Evolutionary conservation across 495 filamentous ascomycete species (phyloP).

Genomic region (Daldinia loculata): DNA sequence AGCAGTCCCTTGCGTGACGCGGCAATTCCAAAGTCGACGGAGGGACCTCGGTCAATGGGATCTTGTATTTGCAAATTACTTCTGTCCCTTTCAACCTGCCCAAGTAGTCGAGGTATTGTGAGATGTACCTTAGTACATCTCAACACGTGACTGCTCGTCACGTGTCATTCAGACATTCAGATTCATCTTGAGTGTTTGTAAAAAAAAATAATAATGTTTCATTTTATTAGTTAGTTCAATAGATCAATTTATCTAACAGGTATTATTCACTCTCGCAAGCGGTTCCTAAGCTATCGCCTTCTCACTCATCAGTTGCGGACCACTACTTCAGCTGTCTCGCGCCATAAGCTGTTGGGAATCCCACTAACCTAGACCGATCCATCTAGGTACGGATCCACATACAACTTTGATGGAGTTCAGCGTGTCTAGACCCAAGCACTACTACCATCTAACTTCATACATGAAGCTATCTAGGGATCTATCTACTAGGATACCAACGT

Average conservation of each 20-base stretch:
- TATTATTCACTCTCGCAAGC: background rate
- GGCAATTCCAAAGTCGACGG: background rate
- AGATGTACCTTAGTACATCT: too few relatives aligned
- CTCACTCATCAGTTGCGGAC: background rate
- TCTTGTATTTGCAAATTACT: background rate
- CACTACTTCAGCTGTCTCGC: background rate
- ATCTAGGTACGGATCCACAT: background rate
- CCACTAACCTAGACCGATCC: background rate
- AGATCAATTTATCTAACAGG: too few relatives aligned
- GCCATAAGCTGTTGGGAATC: background rate
- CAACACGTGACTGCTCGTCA: too few relatives aligned
- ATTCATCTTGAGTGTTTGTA: too few relatives aligned
- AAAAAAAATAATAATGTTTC: too few relatives aligned
- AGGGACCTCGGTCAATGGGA: background rate
- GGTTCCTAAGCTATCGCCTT: too few relatives aligned
- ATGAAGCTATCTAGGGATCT: background rate
- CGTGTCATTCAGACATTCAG: too few relatives aligned
- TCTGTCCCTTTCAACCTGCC: background rate
- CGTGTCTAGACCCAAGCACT: background rate
- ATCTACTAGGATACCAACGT: background rate
- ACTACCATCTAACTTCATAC: background rate
- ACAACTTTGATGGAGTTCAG: background rate
- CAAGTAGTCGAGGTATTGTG: background rate
- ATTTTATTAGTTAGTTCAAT: too few relatives aligned
- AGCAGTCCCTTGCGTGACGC: background rate